Percentiles rank a stretch among this genome's conserved stretches.
Conservation (phyloP, 176 grass and related monocot genomes). For the Triticum monococcum region DNA sequence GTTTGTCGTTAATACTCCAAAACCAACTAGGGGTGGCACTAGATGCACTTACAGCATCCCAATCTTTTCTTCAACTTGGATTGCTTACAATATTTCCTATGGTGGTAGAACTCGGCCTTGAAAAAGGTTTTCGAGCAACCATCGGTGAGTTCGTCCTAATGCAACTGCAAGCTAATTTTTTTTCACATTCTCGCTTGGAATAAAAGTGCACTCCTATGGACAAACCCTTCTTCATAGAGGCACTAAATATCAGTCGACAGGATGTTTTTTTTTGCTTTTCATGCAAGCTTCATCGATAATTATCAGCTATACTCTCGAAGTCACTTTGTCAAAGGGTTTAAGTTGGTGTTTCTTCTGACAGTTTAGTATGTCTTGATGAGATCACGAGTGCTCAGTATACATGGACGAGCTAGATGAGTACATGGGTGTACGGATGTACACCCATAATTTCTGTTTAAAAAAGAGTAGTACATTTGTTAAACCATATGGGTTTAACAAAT, state of each 20-base stretch:
- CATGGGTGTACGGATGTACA: too few species aligned
- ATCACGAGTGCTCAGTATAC: not conserved
- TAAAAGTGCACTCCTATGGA: constrained; percentile 84
- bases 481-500: too few species aligned
- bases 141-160: constrained; percentile 91
- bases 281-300: constrained; percentile 86
- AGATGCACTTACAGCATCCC: too few species aligned
- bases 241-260: constrained; percentile 71
- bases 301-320: constrained; percentile 84
- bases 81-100: constrained; percentile 87
- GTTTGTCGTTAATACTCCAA: too few species aligned
- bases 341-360: constrained; percentile 69
- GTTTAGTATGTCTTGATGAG: constrained; percentile 81
- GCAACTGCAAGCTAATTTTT: constrained; percentile 88
- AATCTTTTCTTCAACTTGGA: constrained; percentile 90
- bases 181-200: constrained; percentile 95
- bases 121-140: constrained; percentile 73
- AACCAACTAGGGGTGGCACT: too few species aligned
- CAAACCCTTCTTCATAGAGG: constrained; percentile 83
- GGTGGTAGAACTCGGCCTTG: constrained; percentile 79
- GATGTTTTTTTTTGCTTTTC: constrained; percentile 84
- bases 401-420: too few species aligned
- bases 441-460: too few species aligned
- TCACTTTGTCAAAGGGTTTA: constrained; percentile 93
- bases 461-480: too few species aligned